Percentiles rank a stretch among this genome's conserved stretches.
phyloP scores from a whole-genome alignment of 2,329 filamentous ascomycete genomes.

The Apiospora rasikravindrae region DNA sequence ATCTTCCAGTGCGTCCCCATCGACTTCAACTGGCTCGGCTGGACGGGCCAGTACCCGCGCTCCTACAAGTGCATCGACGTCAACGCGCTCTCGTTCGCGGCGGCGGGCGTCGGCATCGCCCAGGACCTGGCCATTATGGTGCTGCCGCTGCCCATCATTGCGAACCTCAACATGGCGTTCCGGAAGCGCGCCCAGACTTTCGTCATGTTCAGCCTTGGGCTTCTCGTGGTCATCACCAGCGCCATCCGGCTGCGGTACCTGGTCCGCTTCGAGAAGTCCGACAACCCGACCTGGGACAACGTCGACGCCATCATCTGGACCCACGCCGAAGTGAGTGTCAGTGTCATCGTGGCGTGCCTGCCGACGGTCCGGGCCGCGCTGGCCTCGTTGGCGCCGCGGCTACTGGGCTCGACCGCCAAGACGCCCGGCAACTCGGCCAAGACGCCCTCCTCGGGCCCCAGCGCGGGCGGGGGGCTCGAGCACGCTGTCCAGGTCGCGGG shows the following conservation, averaged over 20 bases:
- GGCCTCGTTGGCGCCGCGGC: background rate
- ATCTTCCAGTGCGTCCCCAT: constrained; percentile 25
- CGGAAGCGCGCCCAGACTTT: constrained; percentile 17
- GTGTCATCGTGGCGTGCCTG: constrained; percentile 24
- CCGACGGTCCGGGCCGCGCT: constrained; percentile 20
- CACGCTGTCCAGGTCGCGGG: background rate
- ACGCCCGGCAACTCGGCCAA: constrained; percentile 5
- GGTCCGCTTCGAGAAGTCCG: constrained; percentile 20
- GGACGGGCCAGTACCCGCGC: constrained; percentile 21
- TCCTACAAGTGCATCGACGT: constrained; percentile 20
- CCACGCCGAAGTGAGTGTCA: constrained; percentile 20
- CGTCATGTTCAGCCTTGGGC: constrained; percentile 28
- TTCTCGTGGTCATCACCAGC: constrained; percentile 22
- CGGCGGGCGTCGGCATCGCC: constrained; percentile 21
- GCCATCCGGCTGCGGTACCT: constrained; percentile 23
- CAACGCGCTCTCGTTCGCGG: constrained; percentile 20
- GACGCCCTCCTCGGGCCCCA: constrained; percentile 3
- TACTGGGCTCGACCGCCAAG: constrained; percentile 15
- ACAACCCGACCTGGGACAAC: constrained; percentile 24
- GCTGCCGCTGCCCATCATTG: constrained; percentile 24
- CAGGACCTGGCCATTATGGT: constrained; percentile 25
- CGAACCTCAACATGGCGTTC: constrained; percentile 21
- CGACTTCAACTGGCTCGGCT: constrained; percentile 24
- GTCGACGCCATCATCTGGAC: constrained; percentile 24
- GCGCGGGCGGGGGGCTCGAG: background rate